A percentile compares a stretch with the other conserved stretches of the same genome.
Evolutionary conservation across 306 rosid species (phyloP).

Genomic region (Phaseolus lunatus): DNA sequence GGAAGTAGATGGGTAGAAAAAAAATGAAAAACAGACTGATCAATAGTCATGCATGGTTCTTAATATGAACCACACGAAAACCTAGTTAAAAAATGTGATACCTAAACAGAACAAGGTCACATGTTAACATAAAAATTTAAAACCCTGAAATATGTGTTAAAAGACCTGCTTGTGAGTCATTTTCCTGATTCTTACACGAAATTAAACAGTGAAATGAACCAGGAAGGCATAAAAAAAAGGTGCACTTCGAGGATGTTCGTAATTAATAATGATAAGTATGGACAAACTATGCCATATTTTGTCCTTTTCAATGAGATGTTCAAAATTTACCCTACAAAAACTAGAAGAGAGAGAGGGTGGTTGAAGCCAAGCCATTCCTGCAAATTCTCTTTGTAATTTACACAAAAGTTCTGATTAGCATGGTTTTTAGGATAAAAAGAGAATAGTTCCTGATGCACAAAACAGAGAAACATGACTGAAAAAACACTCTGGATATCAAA

Average conservation of each 20-base stretch:
- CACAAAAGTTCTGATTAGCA: too few relatives aligned
- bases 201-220: background rate
- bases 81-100: background rate
- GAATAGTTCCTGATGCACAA: too few relatives aligned
- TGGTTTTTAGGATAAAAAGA: too few relatives aligned
- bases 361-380: background rate
- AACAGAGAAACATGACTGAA: too few relatives aligned
- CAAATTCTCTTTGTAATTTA: background rate
- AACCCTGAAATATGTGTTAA: background rate
- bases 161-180: too few relatives aligned
- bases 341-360: background rate
- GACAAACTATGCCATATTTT: background rate
- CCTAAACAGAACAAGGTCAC: background rate
- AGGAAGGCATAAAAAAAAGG: too few relatives aligned
- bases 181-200: background rate
- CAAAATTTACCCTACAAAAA: background rate
- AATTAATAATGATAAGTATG: background rate
- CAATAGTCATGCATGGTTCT: background rate
- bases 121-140: background rate
- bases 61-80: constrained; percentile 1
- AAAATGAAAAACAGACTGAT: background rate
- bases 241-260: background rate
- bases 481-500: too few relatives aligned
- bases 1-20: background rate
- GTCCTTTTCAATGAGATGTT: background rate